These are phyloP conservation scores for Fusarium tanahbumbuense DNA, from an alignment of 2,329 filamentous ascomycete genomes.

Conservation along the genomic window DNA sequence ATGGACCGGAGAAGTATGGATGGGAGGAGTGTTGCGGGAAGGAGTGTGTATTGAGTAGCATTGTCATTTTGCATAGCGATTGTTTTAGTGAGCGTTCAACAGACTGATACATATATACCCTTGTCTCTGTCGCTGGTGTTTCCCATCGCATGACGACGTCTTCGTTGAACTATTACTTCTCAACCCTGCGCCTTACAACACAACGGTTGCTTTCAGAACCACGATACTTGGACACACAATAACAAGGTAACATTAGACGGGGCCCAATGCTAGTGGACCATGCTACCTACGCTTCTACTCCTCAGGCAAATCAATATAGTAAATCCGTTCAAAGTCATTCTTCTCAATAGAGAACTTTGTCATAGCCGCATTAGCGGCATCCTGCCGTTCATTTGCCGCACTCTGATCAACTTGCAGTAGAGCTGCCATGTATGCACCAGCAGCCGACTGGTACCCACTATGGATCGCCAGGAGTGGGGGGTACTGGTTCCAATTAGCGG, in stretches of 20 bases:
- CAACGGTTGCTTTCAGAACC: no score
- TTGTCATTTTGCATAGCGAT: slow-evolving; percentile 16
- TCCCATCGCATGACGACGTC: no score
- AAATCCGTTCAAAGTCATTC: no score
- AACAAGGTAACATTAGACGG: no score
- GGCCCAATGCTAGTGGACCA: no score
- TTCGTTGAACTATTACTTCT: no score
- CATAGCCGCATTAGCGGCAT: no score
- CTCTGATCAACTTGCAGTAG: background rate
- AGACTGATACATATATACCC: background rate
- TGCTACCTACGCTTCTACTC: no score
- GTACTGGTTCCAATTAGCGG: background rate
- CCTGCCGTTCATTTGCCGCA: background rate
- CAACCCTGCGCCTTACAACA: no score
- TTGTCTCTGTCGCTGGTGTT: background rate
- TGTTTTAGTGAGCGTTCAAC: background rate
- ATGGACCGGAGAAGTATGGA: slow-evolving; percentile 6
- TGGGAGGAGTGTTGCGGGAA: background rate
- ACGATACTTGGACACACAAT: no score
- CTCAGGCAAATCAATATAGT: no score
- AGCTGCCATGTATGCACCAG: background rate
- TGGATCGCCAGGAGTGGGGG: fast-evolving
- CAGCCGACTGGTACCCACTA: background rate
- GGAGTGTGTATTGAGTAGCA: background rate
- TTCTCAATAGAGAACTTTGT: no score